Conservation (phyloP, 768 basidiomycete genomes). For the Termitomyces sp. region DNA sequence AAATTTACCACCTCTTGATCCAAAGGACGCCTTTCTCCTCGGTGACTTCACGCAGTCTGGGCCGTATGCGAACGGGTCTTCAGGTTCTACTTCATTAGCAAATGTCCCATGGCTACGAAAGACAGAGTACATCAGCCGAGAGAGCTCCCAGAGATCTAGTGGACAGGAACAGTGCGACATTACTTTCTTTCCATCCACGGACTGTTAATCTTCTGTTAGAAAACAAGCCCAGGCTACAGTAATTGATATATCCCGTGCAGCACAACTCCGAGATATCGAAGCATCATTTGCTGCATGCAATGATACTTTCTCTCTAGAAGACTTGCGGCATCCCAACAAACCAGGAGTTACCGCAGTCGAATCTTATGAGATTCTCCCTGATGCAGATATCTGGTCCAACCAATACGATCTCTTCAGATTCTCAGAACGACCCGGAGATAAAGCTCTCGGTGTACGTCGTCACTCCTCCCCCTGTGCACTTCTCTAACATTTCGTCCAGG, state of each 20-base stretch:
- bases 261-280: conserved; percentile 77
- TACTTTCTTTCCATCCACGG: neutral
- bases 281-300: conserved; percentile 65
- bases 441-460: conserved; percentile 54
- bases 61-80: conserved; percentile 37
- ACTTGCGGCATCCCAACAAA: conserved; percentile 76
- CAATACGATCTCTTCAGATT: conserved; percentile 86
- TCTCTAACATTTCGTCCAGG: conserved; percentile 28
- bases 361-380: conserved; percentile 79
- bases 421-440: conserved; percentile 81
- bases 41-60: conserved; percentile 51
- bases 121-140: conserved; percentile 81
- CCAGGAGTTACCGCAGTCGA: conserved; percentile 70
- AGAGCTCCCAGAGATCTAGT: conserved; percentile 38
- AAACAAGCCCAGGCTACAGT: conserved; percentile 41
- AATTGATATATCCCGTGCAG: conserved; percentile 69
- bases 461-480: neutral
- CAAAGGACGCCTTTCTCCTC: conserved; percentile 72
- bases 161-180: conserved; percentile 52
- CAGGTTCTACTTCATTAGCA: conserved; percentile 42
- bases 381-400: conserved; percentile 84
- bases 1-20: conserved; percentile 59
- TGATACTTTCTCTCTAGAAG: conserved; percentile 51
- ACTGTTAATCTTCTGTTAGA: conserved; percentile 21
- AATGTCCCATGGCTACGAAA: conserved; percentile 90